Conservation (phyloP, 257 asterid species). For the Rhazya stricta region DNA sequence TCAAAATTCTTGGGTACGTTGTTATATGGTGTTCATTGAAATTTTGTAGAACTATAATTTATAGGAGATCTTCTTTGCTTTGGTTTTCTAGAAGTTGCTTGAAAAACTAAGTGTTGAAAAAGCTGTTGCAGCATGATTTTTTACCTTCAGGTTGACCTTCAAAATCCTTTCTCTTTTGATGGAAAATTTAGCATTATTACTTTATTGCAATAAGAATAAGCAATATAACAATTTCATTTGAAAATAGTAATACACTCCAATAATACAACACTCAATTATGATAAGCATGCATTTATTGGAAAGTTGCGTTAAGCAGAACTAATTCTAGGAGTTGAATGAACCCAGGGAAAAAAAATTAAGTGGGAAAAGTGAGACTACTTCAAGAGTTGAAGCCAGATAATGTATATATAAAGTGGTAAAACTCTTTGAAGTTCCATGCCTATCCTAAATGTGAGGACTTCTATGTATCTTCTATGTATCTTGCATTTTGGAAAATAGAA, state of each 20-base stretch:
- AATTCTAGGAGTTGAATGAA: too few species aligned
- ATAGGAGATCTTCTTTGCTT: neutral
- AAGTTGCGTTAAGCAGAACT: too few species aligned
- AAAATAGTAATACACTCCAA: too few species aligned
- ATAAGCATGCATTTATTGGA: too few species aligned
- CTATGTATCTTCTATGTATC: neutral
- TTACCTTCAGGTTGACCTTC: too few species aligned
- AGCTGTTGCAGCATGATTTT: neutral
- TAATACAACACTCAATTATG: too few species aligned
- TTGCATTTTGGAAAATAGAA: neutral
- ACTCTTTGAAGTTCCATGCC: neutral
- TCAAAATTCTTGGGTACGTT: constrained; percentile 83
- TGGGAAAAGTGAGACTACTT: neutral
- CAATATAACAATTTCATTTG: too few species aligned
- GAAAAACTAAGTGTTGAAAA: neutral
- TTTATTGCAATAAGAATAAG: too few species aligned
- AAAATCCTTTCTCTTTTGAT: too few species aligned
- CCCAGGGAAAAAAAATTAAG: too few species aligned
- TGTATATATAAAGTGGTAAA: too few species aligned
- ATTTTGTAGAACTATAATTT: neutral
- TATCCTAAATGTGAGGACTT: neutral
- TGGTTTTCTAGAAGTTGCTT: neutral
- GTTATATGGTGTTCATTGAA: constrained; percentile 9
- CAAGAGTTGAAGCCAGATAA: neutral
- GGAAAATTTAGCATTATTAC: too few species aligned